Conservation (phyloP, 495 filamentous ascomycete genomes). For the Penicillium paradoxum region DNA sequence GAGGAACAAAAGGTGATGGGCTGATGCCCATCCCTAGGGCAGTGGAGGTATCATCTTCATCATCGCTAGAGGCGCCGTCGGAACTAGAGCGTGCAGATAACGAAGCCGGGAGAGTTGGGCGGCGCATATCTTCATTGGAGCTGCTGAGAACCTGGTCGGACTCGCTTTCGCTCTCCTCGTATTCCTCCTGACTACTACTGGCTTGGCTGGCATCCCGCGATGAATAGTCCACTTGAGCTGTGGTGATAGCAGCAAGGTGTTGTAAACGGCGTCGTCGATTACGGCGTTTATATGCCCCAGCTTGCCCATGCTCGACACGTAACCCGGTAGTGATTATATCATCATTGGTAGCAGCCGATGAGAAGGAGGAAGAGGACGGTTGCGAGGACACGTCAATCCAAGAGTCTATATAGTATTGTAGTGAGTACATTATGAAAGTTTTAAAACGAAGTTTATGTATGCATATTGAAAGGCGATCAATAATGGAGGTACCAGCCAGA, state of each 20-base stretch:
- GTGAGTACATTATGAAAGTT: slow-evolving; percentile 48
- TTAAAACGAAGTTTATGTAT: slow-evolving; percentile 18
- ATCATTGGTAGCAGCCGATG: slow-evolving; percentile 67
- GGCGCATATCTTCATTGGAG: slow-evolving; percentile 69
- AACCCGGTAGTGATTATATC: slow-evolving; percentile 86
- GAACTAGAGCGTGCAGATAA: slow-evolving; percentile 25
- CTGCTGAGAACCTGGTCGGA: slow-evolving; percentile 79
- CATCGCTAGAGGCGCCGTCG: slow-evolving; percentile 51
- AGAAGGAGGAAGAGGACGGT: slow-evolving; percentile 86
- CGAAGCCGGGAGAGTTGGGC: slow-evolving; percentile 19
- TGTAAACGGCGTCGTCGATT: slow-evolving; percentile 54
- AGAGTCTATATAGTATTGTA: slow-evolving; percentile 66
- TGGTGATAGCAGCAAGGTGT: slow-evolving; percentile 40
- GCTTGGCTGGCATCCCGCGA: slow-evolving; percentile 32
- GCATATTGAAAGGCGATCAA: slow-evolving; percentile 21
- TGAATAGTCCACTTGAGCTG: slow-evolving; percentile 47
- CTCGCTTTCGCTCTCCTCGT: slow-evolving; percentile 80
- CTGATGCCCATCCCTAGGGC: slow-evolving; percentile 63
- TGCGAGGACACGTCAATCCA: slow-evolving; percentile 96
- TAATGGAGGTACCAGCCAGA: slow-evolving; percentile 8
- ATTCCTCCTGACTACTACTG: slow-evolving; percentile 83
- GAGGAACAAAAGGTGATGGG: slow-evolving; percentile 67
- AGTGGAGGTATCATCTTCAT: slow-evolving; percentile 75
- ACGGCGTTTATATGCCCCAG: slow-evolving; percentile 29
- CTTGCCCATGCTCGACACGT: slow-evolving; percentile 56